These are phyloP conservation scores for Chrysopogon serrulatus DNA, from an alignment of 176 grass and related monocot species.

Conservation along the genomic window DNA sequence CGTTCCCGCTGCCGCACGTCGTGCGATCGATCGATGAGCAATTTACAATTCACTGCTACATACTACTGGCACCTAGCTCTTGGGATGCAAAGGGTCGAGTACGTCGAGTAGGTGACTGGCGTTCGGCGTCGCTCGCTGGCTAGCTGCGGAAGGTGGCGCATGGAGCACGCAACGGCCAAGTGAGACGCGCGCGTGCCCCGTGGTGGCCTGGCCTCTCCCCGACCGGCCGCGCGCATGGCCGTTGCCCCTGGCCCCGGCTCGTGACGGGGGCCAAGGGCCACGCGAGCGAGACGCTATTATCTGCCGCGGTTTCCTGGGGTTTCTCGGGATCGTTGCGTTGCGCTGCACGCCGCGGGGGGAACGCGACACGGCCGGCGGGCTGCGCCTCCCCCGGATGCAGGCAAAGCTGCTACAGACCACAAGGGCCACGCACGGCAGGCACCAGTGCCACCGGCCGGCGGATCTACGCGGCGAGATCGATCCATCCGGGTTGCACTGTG, in stretches of 20 bases:
- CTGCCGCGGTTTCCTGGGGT: not conserved
- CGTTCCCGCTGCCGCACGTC: too few relatives aligned
- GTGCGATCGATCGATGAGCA: too few relatives aligned
- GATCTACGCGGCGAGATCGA: too few relatives aligned
- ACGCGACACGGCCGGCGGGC: not conserved
- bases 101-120: too few relatives aligned
- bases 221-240: not conserved
- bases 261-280: not conserved
- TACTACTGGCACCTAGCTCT: not conserved
- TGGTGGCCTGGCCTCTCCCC: not conserved
- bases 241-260: not conserved
- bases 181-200: too few relatives aligned
- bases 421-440: not conserved
- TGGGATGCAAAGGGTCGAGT: too few relatives aligned
- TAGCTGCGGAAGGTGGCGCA: too few relatives aligned
- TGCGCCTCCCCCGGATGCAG: conserved; percentile 34
- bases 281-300: not conserved
- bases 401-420: not conserved
- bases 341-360: not conserved
- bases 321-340: not conserved
- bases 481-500: too few relatives aligned
- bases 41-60: not conserved
- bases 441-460: too few relatives aligned
- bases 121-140: too few relatives aligned
- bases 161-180: too few relatives aligned